These are phyloP conservation scores for Pichia cabralensis DNA, from an alignment of 805 yeast species.

Conservation along the genomic window DNA sequence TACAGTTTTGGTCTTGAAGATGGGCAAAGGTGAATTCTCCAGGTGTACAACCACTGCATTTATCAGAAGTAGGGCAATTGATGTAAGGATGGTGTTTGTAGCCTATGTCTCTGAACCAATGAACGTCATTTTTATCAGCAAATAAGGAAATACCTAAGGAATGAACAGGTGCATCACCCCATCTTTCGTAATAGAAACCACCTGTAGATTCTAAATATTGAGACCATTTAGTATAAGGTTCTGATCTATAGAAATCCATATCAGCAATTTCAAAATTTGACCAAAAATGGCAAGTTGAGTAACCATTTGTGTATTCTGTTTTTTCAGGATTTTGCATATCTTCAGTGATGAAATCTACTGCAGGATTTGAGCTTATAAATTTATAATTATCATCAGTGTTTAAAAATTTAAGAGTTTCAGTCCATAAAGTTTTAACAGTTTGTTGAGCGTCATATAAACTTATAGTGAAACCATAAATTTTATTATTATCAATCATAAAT, in stretches of 20 bases:
- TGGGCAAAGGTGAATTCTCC: conserved; percentile 49
- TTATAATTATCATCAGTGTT: conserved; percentile 60
- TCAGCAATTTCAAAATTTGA: conserved; percentile 80
- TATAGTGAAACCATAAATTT: conserved; percentile 66
- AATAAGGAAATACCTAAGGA: conserved; percentile 64
- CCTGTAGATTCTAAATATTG: conserved; percentile 56
- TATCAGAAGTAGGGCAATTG: conserved; percentile 57
- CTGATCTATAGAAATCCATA: conserved; percentile 67
- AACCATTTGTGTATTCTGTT: conserved; percentile 30
- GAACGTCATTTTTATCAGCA: conserved; percentile 57
- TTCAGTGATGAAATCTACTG: conserved; percentile 44
- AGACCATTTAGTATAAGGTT: conserved; percentile 58
- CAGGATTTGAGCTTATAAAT: conserved; percentile 44
- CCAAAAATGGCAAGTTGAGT: conserved; percentile 78
- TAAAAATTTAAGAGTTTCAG: conserved; percentile 39
- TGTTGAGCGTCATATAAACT: conserved; percentile 62
- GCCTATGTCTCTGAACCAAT: conserved; percentile 85
- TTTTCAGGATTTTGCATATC: conserved; percentile 41
- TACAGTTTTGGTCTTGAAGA: conserved; percentile 61
- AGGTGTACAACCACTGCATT: conserved; percentile 37
- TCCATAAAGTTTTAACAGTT: too few species aligned
- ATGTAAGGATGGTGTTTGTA: conserved; percentile 66
- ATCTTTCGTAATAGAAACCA: conserved; percentile 80
- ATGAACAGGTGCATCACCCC: conserved; percentile 95
- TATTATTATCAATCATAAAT: conserved; percentile 56